phyloP scores from a whole-genome alignment of 23 red algal species.

The Gracilariopsis chorda region DNA sequence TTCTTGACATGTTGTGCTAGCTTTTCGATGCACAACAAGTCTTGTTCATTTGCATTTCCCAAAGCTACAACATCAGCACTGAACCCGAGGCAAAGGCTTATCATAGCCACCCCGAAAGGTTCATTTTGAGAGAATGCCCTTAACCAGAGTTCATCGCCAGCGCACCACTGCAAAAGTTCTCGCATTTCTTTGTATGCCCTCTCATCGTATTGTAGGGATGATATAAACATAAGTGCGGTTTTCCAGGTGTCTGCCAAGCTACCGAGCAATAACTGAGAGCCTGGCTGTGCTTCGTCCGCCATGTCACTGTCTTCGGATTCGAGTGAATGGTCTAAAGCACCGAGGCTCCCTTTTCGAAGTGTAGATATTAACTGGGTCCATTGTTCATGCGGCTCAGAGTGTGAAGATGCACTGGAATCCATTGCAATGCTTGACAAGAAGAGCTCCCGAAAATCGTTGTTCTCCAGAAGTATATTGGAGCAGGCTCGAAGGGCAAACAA shows the following conservation, averaged over 20 bases:
- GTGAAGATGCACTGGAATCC: not conserved
- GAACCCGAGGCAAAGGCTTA: not conserved
- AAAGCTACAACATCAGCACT: conserved; percentile 17
- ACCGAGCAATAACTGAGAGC: not conserved
- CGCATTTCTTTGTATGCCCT: not conserved
- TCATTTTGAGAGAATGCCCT: not conserved
- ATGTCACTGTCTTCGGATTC: not conserved
- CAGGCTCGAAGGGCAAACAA: conserved; percentile 16
- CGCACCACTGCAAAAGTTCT: conserved; percentile 17
- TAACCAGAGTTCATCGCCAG: not conserved
- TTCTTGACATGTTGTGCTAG: not conserved
- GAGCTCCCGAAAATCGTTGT: not conserved
- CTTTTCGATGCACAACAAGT: conserved; percentile 9
- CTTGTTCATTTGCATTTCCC: not conserved
- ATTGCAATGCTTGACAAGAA: not conserved
- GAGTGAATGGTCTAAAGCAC: conserved; percentile 14
- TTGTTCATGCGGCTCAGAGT: not conserved
- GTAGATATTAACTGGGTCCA: not conserved
- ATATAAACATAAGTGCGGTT: not conserved
- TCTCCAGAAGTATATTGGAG: not conserved
- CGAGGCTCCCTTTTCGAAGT: conserved; percentile 31
- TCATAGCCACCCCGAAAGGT: not conserved
- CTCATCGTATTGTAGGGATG: not conserved
- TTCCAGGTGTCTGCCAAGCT: not conserved
- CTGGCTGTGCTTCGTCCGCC: not conserved